phyloP scores from a whole-genome alignment of 495 filamentous ascomycete genomes.

The Pyrenula aspistea region DNA sequence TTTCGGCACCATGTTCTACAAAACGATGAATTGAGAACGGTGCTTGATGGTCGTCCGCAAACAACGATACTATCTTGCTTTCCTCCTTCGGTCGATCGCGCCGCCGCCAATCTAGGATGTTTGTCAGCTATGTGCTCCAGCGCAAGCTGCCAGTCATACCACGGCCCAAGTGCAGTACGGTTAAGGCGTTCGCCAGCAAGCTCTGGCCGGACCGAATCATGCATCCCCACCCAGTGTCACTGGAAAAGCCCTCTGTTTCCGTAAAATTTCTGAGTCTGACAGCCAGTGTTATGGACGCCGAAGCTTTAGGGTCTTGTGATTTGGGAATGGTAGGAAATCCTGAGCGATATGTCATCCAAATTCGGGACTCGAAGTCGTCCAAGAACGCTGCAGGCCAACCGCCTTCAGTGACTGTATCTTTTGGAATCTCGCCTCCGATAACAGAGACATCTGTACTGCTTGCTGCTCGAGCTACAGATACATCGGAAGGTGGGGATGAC shows the following conservation, averaged over 20 bases:
- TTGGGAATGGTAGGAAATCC: slow-evolving; percentile 77
- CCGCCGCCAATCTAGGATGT: slow-evolving; percentile 62
- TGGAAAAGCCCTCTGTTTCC: slow-evolving; percentile 75
- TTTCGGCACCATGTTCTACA: slow-evolving; percentile 73
- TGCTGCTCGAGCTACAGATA: background rate
- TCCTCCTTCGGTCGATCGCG: slow-evolving; percentile 48
- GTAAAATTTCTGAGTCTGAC: slow-evolving; percentile 72
- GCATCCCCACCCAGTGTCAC: slow-evolving; percentile 95
- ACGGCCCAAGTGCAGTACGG: slow-evolving; percentile 62
- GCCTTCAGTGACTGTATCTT: slow-evolving; percentile 25
- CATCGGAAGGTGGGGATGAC: background rate
- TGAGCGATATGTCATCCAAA: slow-evolving; percentile 96
- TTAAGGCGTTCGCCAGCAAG: slow-evolving; percentile 75
- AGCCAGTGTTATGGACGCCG: slow-evolving; percentile 66
- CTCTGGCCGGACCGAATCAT: slow-evolving; percentile 98
- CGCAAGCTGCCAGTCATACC: slow-evolving; percentile 32
- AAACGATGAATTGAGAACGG: slow-evolving; percentile 95
- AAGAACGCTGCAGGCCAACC: slow-evolving; percentile 82
- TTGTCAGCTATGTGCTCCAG: slow-evolving; percentile 11
- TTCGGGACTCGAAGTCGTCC: slow-evolving; percentile 80
- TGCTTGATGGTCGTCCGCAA: slow-evolving; percentile 76
- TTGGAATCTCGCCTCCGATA: background rate
- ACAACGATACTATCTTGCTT: slow-evolving; percentile 61
- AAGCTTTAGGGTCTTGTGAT: slow-evolving; percentile 55
- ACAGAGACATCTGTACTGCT: background rate